A percentile compares a stretch with the other conserved stretches of the same genome.
phyloP scores from a whole-genome alignment of 2,329 filamentous ascomycete genomes.

The Nakataea oryzae region DNA sequence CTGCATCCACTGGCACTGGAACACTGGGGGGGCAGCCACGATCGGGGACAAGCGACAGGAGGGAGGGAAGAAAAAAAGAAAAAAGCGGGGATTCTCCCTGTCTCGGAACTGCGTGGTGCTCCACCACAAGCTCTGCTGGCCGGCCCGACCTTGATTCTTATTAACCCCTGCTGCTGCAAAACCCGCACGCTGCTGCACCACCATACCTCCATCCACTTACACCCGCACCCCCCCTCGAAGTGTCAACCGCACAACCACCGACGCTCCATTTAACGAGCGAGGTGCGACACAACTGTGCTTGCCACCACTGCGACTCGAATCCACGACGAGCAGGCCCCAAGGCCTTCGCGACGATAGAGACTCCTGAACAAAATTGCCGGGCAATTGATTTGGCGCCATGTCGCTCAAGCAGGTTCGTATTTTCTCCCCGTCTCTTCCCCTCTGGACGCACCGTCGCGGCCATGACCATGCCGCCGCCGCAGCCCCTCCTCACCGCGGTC shows the following conservation, averaged over 20 bases:
- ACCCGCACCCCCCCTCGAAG: neutral
- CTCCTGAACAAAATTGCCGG: neutral
- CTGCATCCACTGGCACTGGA: neutral
- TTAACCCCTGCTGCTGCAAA: slow-evolving; percentile 1
- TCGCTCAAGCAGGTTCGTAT: slow-evolving; percentile 28
- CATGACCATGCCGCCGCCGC: no score
- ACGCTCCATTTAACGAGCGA: neutral
- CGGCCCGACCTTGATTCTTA: neutral
- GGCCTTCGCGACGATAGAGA: neutral
- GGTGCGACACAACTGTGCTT: neutral
- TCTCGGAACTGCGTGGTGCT: slow-evolving; percentile 1
- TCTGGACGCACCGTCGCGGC: no score
- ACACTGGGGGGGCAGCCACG: neutral
- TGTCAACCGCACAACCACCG: neutral
- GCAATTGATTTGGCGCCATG: slow-evolving; percentile 15
- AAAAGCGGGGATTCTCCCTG: neutral
- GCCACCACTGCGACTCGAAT: neutral
- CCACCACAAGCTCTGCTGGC: neutral
- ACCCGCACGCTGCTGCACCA: neutral
- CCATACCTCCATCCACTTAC: neutral
- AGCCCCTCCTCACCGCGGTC: neutral
- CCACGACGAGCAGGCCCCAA: neutral
- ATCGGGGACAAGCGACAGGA: neutral
- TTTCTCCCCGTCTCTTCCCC: slow-evolving; percentile 5
- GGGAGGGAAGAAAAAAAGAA: neutral